Conservation (phyloP, 345 rosid genomes). For the Sisymbrium irio region DNA sequence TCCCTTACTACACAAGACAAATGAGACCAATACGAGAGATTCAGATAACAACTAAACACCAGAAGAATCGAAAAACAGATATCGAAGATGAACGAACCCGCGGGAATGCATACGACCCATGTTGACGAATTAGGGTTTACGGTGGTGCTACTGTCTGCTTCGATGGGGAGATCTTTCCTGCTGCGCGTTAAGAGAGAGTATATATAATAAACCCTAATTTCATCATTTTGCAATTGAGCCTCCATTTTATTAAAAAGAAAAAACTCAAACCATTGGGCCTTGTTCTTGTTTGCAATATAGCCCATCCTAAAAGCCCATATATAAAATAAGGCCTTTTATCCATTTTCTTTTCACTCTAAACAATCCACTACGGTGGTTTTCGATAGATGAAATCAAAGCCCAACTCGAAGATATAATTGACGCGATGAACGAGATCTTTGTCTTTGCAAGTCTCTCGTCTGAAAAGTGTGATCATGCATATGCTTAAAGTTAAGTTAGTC, state of each 20-base stretch:
- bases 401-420: background rate
- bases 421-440: background rate
- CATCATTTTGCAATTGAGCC: background rate
- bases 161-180: background rate
- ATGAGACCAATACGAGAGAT: background rate
- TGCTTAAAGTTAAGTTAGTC: slow-evolving; percentile 26
- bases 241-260: background rate
- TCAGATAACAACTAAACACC: background rate
- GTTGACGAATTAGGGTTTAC: slow-evolving; percentile 20
- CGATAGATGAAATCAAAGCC: background rate
- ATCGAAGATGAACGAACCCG: slow-evolving; percentile 44
- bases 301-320: background rate
- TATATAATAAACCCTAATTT: slow-evolving; percentile 28
- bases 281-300: background rate
- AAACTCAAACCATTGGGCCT: background rate
- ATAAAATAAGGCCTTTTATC: background rate
- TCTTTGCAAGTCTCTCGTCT: background rate
- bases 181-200: slow-evolving; percentile 3
- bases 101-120: slow-evolving; percentile 93
- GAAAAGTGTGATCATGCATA: slow-evolving; percentile 30
- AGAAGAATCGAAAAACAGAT: background rate
- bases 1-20: slow-evolving; percentile 52
- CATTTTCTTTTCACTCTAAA: background rate
- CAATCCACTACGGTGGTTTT: too few species aligned
- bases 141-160: background rate